phyloP scores from a whole-genome alignment of 2,329 filamentous ascomycete genomes.

The Emericellopsis cladophorae region DNA sequence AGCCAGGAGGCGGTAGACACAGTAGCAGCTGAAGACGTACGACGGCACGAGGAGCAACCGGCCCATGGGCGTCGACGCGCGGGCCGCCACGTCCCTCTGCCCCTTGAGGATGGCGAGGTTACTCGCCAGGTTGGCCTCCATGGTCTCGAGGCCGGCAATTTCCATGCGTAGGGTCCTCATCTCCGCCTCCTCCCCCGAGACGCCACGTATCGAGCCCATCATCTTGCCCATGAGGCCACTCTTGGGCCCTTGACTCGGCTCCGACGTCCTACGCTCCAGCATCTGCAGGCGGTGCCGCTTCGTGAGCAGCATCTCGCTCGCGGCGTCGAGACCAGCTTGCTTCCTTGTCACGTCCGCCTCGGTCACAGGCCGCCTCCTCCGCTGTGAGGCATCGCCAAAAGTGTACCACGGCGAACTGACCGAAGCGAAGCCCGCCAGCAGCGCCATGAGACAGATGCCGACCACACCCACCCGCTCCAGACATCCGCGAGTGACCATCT shows the following conservation, averaged over 20 bases:
- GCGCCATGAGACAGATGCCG: slow-evolving; percentile 74
- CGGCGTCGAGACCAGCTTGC: slow-evolving; percentile 65
- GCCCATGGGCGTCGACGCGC: slow-evolving; percentile 55
- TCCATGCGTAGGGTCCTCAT: slow-evolving; percentile 56
- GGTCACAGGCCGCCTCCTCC: slow-evolving; percentile 44
- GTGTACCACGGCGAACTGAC: slow-evolving; percentile 80
- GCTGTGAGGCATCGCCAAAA: slow-evolving; percentile 46
- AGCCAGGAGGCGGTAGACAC: slow-evolving; percentile 68
- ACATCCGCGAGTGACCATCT: slow-evolving; percentile 36
- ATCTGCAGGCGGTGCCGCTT: slow-evolving; percentile 63
- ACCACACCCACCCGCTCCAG: slow-evolving; percentile 68
- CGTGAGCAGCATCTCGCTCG: slow-evolving; percentile 63
- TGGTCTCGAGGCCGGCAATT: slow-evolving; percentile 66
- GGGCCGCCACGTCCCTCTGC: slow-evolving; percentile 49
- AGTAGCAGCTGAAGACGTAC: slow-evolving; percentile 68
- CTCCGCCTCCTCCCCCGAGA: slow-evolving; percentile 45
- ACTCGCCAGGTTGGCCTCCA: slow-evolving; percentile 59
- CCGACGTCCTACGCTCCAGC: slow-evolving; percentile 46
- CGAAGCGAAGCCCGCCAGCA: slow-evolving; percentile 82
- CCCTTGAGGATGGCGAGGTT: slow-evolving; percentile 51
- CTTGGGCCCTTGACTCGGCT: slow-evolving; percentile 21
- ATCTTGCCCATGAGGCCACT: slow-evolving; percentile 61
- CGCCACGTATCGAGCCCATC: slow-evolving; percentile 57
- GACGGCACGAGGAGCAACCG: slow-evolving; percentile 48
- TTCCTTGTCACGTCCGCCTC: slow-evolving; percentile 68